These are phyloP conservation scores for Penicillium sp. DNA, from an alignment of 2,329 filamentous ascomycete genomes.

Conservation along the genomic window DNA sequence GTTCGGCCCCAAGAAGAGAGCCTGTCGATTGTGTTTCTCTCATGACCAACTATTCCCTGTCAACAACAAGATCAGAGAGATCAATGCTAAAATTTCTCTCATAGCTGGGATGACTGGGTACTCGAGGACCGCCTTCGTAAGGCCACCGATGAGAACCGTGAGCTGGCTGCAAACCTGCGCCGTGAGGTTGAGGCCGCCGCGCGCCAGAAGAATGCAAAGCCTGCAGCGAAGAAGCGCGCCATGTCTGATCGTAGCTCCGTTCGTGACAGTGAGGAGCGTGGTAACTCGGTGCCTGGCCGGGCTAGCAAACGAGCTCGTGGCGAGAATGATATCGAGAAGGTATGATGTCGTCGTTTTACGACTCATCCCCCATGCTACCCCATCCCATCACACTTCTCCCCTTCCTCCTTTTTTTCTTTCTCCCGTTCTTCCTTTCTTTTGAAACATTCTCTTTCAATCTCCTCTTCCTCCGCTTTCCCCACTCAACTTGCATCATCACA, in stretches of 20 bases:
- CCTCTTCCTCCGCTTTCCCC: not conserved
- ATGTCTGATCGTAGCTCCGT: constrained; percentile 49
- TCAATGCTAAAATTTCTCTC: constrained; percentile 1
- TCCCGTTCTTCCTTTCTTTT: not conserved
- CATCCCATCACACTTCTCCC: not conserved
- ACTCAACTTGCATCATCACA: not conserved
- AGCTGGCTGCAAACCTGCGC: constrained; percentile 66
- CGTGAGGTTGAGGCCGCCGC: constrained; percentile 45
- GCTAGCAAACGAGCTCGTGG: constrained; percentile 50
- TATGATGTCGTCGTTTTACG: constrained; percentile 30
- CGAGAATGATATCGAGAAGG: constrained; percentile 55
- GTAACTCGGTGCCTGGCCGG: constrained; percentile 48
- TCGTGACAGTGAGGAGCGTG: constrained; percentile 51
- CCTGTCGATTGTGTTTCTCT: not conserved
- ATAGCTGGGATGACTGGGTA: constrained; percentile 97
- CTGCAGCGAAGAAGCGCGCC: constrained; percentile 45
- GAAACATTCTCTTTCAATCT: not conserved
- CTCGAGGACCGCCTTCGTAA: constrained; percentile 90
- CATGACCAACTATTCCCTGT: not conserved
- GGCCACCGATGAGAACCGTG: constrained; percentile 91
- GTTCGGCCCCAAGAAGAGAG: not conserved
- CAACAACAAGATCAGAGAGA: not conserved
- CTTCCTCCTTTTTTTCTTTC: constrained; percentile 1
- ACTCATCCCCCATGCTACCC: not conserved
- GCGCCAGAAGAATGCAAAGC: constrained; percentile 39